Conservation (phyloP, 2,329 filamentous ascomycete species). For the Penicillium thymicola region DNA sequence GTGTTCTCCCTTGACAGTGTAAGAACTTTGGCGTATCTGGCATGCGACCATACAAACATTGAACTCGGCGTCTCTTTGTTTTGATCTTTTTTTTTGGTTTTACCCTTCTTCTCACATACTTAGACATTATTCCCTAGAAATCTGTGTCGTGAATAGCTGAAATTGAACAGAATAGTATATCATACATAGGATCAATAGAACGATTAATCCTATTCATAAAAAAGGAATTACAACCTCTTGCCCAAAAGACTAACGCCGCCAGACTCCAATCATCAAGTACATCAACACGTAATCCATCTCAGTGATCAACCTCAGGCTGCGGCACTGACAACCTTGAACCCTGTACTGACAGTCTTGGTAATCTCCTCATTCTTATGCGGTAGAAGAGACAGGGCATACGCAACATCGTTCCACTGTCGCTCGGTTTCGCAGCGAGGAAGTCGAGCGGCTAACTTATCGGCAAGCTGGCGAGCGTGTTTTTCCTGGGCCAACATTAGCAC, state of each 20-base stretch:
- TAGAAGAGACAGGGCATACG: conserved; percentile 81
- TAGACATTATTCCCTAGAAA: conserved; percentile 13
- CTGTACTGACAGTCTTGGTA: conserved; percentile 40
- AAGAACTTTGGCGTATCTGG: conserved; percentile 26
- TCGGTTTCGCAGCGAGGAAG: conserved; percentile 84
- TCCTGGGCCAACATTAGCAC: conserved; percentile 57
- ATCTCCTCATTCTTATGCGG: conserved; percentile 64
- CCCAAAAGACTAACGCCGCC: conserved; percentile 4
- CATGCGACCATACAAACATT: conserved; percentile 16
- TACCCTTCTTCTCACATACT: conserved; percentile 13
- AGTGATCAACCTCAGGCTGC: conserved; percentile 54
- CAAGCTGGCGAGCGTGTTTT: conserved; percentile 92
- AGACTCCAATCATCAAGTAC: conserved; percentile 13
- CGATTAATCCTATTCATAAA: conserved; percentile 4
- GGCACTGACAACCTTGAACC: conserved; percentile 62
- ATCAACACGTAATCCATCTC: conserved; percentile 12
- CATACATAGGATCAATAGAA: conserved; percentile 1
- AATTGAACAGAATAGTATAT: not conserved
- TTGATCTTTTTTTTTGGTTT: not conserved
- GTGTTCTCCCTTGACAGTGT: conserved; percentile 6
- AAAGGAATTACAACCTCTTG: not conserved
- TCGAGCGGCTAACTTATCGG: conserved; percentile 86
- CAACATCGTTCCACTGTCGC: conserved; percentile 95
- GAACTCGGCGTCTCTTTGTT: conserved; percentile 15
- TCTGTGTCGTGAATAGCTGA: not conserved